These are phyloP conservation scores for Clitopilus hobsonii DNA, from an alignment of 768 basidiomycete species.

Conservation along the genomic window DNA sequence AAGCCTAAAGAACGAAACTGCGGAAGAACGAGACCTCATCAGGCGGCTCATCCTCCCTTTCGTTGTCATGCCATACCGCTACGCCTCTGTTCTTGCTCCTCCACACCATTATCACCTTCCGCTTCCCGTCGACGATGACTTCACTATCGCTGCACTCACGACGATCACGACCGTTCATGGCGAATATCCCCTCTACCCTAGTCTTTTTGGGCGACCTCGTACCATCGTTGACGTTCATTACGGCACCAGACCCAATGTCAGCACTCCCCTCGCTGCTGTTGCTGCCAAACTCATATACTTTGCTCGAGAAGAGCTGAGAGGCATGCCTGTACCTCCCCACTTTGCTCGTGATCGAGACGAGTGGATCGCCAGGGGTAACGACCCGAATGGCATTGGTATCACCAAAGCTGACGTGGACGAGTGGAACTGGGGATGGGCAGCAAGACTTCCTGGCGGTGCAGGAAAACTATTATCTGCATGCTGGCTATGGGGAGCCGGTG, in stretches of 20 bases:
- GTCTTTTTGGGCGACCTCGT: constrained; percentile 14
- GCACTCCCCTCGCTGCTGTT: constrained; percentile 41
- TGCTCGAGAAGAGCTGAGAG: constrained; percentile 46
- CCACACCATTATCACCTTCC: constrained; percentile 55
- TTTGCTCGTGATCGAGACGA: constrained; percentile 27
- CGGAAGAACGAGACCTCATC: constrained; percentile 21
- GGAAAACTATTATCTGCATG: constrained; percentile 1
- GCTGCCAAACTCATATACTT: constrained; percentile 65
- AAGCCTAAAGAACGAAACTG: constrained; percentile 22
- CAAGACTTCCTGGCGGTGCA: constrained; percentile 18
- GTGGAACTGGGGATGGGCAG: constrained; percentile 39
- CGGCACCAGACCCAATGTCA: constrained; percentile 19
- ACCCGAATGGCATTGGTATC: constrained; percentile 22
- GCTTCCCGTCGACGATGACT: constrained; percentile 38
- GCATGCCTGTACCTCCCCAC: constrained; percentile 36
- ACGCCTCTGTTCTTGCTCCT: constrained; percentile 54
- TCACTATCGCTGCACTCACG: constrained; percentile 9
- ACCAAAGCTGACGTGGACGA: constrained; percentile 60
- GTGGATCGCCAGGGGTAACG: constrained; percentile 14
- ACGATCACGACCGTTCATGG: constrained; percentile 35
- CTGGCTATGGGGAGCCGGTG: not conserved
- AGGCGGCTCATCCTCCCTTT: constrained; percentile 33
- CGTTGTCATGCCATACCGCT: constrained; percentile 50
- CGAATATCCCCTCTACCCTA: constrained; percentile 41
- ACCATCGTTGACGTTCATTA: constrained; percentile 27